These are phyloP conservation scores for Proliferodiscus dingleyae DNA, from an alignment of 2,329 filamentous ascomycete species.

Conservation along the genomic window DNA sequence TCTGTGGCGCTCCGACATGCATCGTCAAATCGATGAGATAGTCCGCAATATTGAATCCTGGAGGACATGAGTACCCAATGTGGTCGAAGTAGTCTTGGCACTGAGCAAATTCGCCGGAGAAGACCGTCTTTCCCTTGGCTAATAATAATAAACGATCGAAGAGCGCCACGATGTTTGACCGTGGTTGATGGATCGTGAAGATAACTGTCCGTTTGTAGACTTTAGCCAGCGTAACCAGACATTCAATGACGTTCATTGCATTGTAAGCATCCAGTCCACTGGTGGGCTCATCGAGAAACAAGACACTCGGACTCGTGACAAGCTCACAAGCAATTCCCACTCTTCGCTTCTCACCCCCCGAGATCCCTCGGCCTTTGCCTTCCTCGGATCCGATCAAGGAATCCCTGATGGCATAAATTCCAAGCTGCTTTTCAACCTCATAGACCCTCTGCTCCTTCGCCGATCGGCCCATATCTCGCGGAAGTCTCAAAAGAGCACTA, in stretches of 20 bases:
- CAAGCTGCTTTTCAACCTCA: slow-evolving; percentile 93
- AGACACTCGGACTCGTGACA: slow-evolving; percentile 92
- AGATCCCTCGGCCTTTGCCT: slow-evolving; percentile 88
- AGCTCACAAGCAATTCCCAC: slow-evolving; percentile 97
- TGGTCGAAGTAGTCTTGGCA: slow-evolving; percentile 92
- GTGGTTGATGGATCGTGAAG: slow-evolving; percentile 96
- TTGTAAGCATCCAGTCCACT: slow-evolving; percentile 96
- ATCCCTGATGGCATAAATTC: slow-evolving; percentile 89
- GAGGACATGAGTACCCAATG: slow-evolving; percentile 87
- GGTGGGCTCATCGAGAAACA: slow-evolving; percentile 95
- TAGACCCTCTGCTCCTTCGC: slow-evolving; percentile 89
- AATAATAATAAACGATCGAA: slow-evolving; percentile 93
- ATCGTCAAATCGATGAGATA: slow-evolving; percentile 97
- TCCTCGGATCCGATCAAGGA: slow-evolving; percentile 96
- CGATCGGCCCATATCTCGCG: slow-evolving; percentile 78
- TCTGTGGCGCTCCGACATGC: slow-evolving; percentile 68
- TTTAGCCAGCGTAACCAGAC: slow-evolving; percentile 88
- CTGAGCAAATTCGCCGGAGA: slow-evolving; percentile 81
- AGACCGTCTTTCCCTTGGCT: slow-evolving; percentile 84
- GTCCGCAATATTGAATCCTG: slow-evolving; percentile 98
- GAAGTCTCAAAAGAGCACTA: slow-evolving; percentile 86
- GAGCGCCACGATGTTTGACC: slow-evolving; percentile 95
- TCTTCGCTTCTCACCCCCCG: slow-evolving; percentile 91
- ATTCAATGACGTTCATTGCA: slow-evolving; percentile 97
- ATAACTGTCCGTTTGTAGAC: slow-evolving; percentile 96